These are phyloP conservation scores for Fusarium sp. DNA, from an alignment of 2,329 filamentous ascomycete genomes.

Conservation along the genomic window DNA sequence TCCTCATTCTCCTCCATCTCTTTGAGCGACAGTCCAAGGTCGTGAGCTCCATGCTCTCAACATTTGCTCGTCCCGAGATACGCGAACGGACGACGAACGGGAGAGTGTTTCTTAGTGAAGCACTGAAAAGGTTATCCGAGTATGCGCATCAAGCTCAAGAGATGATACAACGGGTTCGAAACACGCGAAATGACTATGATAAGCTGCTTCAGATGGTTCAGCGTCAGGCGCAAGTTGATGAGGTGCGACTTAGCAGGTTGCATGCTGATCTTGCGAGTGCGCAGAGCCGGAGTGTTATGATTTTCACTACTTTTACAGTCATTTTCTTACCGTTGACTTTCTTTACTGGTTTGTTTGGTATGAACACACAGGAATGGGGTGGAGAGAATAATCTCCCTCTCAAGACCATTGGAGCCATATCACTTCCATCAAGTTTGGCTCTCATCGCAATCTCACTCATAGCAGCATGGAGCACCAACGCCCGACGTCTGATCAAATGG, in stretches of 20 bases:
- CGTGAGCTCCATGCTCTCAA: slow-evolving; percentile 60
- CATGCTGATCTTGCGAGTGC: slow-evolving; percentile 72
- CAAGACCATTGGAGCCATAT: slow-evolving; percentile 59
- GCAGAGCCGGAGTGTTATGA: slow-evolving; percentile 73
- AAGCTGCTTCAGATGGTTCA: slow-evolving; percentile 76
- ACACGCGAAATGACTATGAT: slow-evolving; percentile 71
- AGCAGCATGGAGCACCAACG: slow-evolving; percentile 65
- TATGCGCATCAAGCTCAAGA: slow-evolving; percentile 66
- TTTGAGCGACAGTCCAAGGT: slow-evolving; percentile 68
- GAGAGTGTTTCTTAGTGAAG: slow-evolving; percentile 63
- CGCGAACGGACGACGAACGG: slow-evolving; percentile 58
- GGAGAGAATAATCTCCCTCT: slow-evolving; percentile 59
- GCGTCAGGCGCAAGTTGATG: slow-evolving; percentile 74
- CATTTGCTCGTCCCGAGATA: slow-evolving; percentile 57
- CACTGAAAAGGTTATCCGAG: slow-evolving; percentile 63
- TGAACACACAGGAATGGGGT: slow-evolving; percentile 73
- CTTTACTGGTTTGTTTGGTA: slow-evolving; percentile 74
- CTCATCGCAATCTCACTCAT: slow-evolving; percentile 64
- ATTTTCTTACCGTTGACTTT: slow-evolving; percentile 74
- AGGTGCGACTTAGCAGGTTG: slow-evolving; percentile 71
- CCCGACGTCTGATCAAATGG: slow-evolving; percentile 48
- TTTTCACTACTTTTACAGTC: slow-evolving; percentile 73
- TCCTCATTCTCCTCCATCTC: slow-evolving; percentile 66
- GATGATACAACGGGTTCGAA: slow-evolving; percentile 69
- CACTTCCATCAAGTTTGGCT: slow-evolving; percentile 60